Conservation (phyloP, 805 yeast genomes). For the Nakazawaea holstii region DNA sequence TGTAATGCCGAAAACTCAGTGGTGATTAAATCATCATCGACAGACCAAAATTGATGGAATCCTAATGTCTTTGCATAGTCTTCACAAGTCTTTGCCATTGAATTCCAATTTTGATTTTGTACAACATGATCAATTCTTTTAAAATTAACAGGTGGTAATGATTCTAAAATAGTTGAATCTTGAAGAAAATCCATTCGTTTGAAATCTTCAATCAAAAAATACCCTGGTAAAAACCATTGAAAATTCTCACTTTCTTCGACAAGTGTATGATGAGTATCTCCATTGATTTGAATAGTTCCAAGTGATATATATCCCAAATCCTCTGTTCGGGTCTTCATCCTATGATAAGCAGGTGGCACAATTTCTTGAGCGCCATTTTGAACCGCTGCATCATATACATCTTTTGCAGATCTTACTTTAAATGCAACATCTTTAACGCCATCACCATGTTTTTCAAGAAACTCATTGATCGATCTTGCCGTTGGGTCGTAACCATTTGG, state of each 20-base stretch:
- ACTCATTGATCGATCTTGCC: conserved; percentile 33
- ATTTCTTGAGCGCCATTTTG: conserved; percentile 44
- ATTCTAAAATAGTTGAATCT: conserved; percentile 6
- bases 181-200: conserved; percentile 8
- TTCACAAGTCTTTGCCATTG: conserved; percentile 52
- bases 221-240: conserved; percentile 52
- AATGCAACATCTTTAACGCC: conserved; percentile 77
- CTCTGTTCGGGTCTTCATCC: conserved; percentile 19
- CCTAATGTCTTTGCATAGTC: conserved; percentile 62
- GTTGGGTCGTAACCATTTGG: conserved; percentile 4
- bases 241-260: conserved; percentile 37
- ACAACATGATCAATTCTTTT: conserved; percentile 70
- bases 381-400: conserved; percentile 40
- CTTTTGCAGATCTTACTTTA: conserved; percentile 45
- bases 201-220: conserved; percentile 9
- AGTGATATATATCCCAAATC: conserved; percentile 24
- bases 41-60: conserved; percentile 79
- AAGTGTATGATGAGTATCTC: conserved; percentile 68
- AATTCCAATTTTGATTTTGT: conserved; percentile 69
- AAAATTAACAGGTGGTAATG: conserved; percentile 33
- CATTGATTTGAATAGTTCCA: conserved; percentile 50
- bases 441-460: conserved; percentile 61
- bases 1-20: conserved; percentile 66
- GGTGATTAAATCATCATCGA: conserved; percentile 69
- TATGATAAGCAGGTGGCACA: conserved; percentile 13